Evolutionary conservation across 2,329 filamentous ascomycete genomes (phyloP).

Genomic region (Orbilia oligospora): DNA sequence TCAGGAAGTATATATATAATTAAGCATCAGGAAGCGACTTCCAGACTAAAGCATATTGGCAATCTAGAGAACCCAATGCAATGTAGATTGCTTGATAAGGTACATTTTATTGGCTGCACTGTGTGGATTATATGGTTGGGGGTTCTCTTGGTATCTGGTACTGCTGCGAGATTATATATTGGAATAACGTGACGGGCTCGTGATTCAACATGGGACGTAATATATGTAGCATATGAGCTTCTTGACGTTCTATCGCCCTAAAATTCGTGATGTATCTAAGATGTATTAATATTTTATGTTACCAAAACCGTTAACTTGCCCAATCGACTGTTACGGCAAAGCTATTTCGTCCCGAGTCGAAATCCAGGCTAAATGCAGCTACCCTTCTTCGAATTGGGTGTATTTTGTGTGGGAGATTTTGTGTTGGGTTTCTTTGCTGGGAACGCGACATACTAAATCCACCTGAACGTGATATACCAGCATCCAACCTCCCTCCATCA

Average conservation of each 20-base stretch:
- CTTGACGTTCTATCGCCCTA: neutral
- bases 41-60: no score
- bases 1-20: neutral
- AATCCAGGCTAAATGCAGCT: conserved; percentile 12
- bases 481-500: conserved; percentile 30
- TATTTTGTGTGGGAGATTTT: conserved; percentile 26
- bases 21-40: no score
- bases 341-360: neutral
- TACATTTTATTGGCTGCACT: no score
- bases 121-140: no score
- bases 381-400: conserved; percentile 2
- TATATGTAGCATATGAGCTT: neutral
- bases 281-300: no score
- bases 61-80: no score
- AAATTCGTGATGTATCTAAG: no score
- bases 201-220: neutral
- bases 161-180: neutral
- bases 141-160: no score
- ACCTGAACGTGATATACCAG: conserved; percentile 32
- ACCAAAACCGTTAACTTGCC: neutral
- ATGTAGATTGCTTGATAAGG: no score
- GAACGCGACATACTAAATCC: conserved; percentile 41
- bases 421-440: conserved; percentile 34
- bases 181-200: neutral
- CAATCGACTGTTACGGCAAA: neutral